These are phyloP conservation scores for Babesia microti DNA, from an alignment of 169 alveolate genomes.

Conservation along the genomic window DNA sequence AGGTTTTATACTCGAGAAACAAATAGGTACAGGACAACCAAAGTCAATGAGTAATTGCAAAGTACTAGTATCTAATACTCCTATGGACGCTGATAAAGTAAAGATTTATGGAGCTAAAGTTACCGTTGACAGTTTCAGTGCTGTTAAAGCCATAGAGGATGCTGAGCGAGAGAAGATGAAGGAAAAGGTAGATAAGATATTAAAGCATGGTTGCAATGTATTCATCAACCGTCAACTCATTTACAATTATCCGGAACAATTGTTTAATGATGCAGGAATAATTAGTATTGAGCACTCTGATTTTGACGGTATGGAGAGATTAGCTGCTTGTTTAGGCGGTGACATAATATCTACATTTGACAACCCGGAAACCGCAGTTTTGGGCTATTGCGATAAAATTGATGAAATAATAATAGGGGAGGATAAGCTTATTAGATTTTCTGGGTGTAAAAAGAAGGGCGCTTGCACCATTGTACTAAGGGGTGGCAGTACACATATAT, in stretches of 20 bases:
- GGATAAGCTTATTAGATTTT: conserved; percentile 91
- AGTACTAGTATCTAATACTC: conserved; percentile 93
- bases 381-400: conserved; percentile 90
- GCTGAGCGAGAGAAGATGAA: conserved; percentile 96
- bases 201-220: conserved; percentile 92
- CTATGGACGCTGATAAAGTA: conserved; percentile 99
- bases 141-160: conserved; percentile 94
- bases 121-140: conserved; percentile 91
- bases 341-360: conserved; percentile 97
- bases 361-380: conserved; percentile 79
- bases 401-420: conserved; percentile 98
- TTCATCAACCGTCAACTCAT: conserved; percentile 97
- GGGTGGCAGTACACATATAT: conserved; percentile 97
- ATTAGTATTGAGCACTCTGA: conserved; percentile 99
- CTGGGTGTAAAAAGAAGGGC: conserved; percentile 87
- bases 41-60: conserved; percentile 74
- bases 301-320: conserved; percentile 99
- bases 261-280: conserved; percentile 88
- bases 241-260: conserved; percentile 97
- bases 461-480: conserved; percentile 96
- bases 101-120: conserved; percentile 98
- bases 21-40: conserved; percentile 90
- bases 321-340: conserved; percentile 96
- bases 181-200: conserved; percentile 90
- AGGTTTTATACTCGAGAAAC: conserved; percentile 96